Conservation (phyloP, 176 grass and related monocot species). For the Triticum timopheevii region DNA sequence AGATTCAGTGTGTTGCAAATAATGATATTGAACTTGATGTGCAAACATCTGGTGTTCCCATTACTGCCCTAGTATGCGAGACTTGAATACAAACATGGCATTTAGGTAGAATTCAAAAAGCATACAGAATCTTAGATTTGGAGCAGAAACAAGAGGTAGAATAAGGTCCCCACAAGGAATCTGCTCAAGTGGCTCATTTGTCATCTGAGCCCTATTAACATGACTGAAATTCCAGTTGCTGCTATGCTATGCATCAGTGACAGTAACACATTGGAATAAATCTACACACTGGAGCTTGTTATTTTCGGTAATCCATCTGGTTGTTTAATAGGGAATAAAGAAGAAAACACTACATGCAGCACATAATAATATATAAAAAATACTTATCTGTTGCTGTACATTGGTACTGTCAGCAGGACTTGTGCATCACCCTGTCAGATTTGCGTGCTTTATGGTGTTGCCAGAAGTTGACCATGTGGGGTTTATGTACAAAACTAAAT, state of each 20-base stretch:
- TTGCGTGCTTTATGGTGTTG: not conserved
- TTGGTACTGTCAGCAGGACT: not conserved
- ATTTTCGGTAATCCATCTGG: not conserved
- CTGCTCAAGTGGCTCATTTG: not conserved
- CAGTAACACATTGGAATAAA: not conserved
- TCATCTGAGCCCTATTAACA: constrained; percentile 11
- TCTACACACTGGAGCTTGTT: constrained; percentile 11
- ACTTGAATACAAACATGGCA: not conserved
- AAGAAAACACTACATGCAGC: not conserved
- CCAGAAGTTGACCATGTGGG: not conserved
- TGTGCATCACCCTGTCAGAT: not conserved
- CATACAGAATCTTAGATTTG: constrained; percentile 6
- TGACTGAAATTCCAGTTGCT: not conserved
- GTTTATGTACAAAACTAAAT: not conserved
- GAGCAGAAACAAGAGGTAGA: constrained; percentile 3
- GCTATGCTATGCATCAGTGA: not conserved
- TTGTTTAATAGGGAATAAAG: not conserved
- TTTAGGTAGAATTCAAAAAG: constrained; percentile 10
- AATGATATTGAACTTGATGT: not conserved
- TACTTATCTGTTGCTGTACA: not conserved
- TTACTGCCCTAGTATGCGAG: constrained; percentile 5
- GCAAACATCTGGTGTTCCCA: not conserved
- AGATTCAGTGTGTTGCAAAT: constrained; percentile 6
- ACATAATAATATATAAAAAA: not conserved
- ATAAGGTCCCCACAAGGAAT: not conserved